Base-by-base conservation (phyloP, 148 eudicot species). In the Selenicereus undatus region DNA sequence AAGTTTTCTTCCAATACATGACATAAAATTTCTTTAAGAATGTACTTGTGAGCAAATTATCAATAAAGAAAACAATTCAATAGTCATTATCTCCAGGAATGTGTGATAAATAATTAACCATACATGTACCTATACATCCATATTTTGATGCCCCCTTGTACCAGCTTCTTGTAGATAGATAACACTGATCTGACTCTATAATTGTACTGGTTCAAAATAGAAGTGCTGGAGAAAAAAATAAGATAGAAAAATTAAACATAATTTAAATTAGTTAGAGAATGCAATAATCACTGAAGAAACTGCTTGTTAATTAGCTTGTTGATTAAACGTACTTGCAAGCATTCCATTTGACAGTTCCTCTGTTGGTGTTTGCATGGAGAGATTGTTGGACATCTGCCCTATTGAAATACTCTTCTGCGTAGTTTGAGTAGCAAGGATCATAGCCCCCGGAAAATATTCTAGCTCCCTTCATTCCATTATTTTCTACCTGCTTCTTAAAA, bases 121-220 rank as follows among this genome's bases (percentile, higher is more conserved):
- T n/a, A n/a, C n/a, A n/a, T 0, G 52, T 85, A 90, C 95, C 95
- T 91, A 86, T 90, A 91, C 80, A 91, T 83, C 95, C 95, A 90
- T 16, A 91, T 90, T 81, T 80, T 90, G 50, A 91, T 89, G 71
- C 93, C 93, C 17, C 88, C 93, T 78, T 89, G 86, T 69, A 87
- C 86, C 75, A 91, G 89, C 81, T 89, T 90, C 71, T 77, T 87
- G 82, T 91, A 91, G 75, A 89, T 80, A 0, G 95, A 90, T 14
- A 91, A 76, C 62, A 91, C 80, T 11, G 95, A 91, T 68, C 17
- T 42, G 26, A 85, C 86, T 10, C 78, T 85, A 22, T 43, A 51
- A 48, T 82, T 76, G 79, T 89, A 91, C 1, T 48, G 52, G 39
- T 45, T n/a, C 50, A 86, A 82, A 30, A 91, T 36, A 50, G 85